phyloP scores from a whole-genome alignment of 768 basidiomycete genomes.

The Clathrus columnatus region DNA sequence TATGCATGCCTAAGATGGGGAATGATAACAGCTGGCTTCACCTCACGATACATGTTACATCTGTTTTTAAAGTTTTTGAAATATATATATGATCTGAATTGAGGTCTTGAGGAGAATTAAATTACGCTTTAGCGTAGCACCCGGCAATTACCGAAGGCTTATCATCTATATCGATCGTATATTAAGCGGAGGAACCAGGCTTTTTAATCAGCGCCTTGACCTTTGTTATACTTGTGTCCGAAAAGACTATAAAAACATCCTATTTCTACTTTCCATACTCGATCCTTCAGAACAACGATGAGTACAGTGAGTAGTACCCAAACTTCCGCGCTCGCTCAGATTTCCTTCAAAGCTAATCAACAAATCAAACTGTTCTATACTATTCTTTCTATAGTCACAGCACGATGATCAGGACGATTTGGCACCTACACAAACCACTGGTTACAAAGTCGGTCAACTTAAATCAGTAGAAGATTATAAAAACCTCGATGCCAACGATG shows the following conservation, averaged over 20 bases:
- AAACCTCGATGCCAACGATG: constrained; percentile 79
- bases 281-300: constrained; percentile 18
- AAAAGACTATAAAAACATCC: constrained; percentile 9
- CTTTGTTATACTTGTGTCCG: constrained; percentile 11
- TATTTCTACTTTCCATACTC: constrained; percentile 18
- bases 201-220: constrained; percentile 64
- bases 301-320: neutral
- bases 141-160: neutral
- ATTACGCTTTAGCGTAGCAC: neutral
- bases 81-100: neutral
- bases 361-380: constrained; percentile 1
- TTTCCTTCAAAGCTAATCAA: constrained; percentile 11
- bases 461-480: constrained; percentile 77
- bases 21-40: neutral
- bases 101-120: neutral
- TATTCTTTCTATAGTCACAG: constrained; percentile 21
- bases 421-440: constrained; percentile 54
- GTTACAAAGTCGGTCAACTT: constrained; percentile 61
- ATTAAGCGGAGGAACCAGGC: constrained; percentile 22
- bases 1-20: neutral
- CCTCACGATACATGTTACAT: neutral
- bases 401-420: constrained; percentile 67
- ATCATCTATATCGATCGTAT: neutral
- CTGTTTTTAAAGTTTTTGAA: neutral
- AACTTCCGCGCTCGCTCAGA: constrained; percentile 41